Base-by-base conservation (phyloP, 2,329 filamentous ascomycete species). In the Clonostachys rosea region DNA sequence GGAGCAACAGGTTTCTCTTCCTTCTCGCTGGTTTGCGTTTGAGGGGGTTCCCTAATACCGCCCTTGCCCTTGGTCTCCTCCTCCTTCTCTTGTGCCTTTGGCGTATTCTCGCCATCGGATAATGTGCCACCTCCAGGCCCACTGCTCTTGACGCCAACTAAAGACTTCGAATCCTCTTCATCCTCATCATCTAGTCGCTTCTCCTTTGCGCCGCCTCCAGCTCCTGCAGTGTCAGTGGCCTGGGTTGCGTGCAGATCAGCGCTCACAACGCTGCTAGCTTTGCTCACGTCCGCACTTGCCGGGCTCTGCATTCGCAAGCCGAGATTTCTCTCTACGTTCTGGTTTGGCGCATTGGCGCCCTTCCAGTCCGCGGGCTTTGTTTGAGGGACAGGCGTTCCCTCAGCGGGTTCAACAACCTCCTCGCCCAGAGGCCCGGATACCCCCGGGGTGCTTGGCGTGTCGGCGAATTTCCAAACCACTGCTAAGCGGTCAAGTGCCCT, bases 401-500 rank as follows among this genome's bases (percentile, higher is more conserved):
- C 72, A 14, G 72, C 74, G 0, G 89, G 89, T 62, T 91, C 82
- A 2, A 69, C 73, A 45, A 84, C 70, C 20, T 62, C 60, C 39
- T 65, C 60, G 7, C 53, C 57, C 1, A 55, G 52, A 18, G 50
- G 54, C 1, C 57, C 59, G 1, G 61, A 55, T n/a, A n/a, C 3
- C 14, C 14, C 17, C 8, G 36, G 36, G 17, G 17, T 18, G 9
- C 24, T 30, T 30, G 24, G 24, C 8, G 24, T 30, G 5, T 58
- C 62, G 0, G 64, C 65, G 2, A 68, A 66, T 39, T 83, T 82
- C 94, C 94, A 99, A 0, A 96, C 85, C 0, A 97, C 87, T 11
- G 89, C 84, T 20, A 97, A 72, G 39, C 81, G 80, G 60, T 99
- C 92, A 9, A 95, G 82, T 0, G 89, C 89, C 40, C 85, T 77